Percentiles rank a stretch among this genome's conserved stretches.
Evolutionary conservation across 1,284 basidiomycete species (phyloP).

Genomic region (Papiliotrema terrestris): DNA sequence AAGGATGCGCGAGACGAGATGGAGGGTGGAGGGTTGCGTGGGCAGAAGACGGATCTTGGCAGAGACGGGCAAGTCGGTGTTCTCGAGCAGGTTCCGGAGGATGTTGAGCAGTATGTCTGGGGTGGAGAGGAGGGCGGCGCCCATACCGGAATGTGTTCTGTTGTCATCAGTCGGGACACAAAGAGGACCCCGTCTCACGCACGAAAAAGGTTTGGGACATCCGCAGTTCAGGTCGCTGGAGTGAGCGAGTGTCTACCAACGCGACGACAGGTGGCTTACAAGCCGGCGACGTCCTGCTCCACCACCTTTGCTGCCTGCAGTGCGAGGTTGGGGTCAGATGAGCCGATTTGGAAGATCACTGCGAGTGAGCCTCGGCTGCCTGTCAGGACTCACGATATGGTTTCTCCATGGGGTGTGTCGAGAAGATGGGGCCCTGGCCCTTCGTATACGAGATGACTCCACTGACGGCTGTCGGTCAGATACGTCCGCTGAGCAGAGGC

Average conservation of each 20-base stretch:
- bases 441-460: conserved; percentile 85
- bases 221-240: conserved; percentile 55
- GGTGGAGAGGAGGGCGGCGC: conserved; percentile 86
- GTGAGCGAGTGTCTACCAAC: not conserved
- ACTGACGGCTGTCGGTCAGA: conserved; percentile 59
- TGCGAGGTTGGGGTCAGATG: conserved; percentile 80
- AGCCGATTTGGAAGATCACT: conserved; percentile 74
- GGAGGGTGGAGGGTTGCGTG: conserved; percentile 77
- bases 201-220: conserved; percentile 90
- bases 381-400: conserved; percentile 56
- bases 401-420: conserved; percentile 91
- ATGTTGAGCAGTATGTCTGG: conserved; percentile 88
- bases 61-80: conserved; percentile 78
- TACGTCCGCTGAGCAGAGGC: too few relatives aligned
- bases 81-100: conserved; percentile 66
- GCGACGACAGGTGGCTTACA: conserved; percentile 47
- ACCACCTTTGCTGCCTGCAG: conserved; percentile 86
- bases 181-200: conserved; percentile 4
- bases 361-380: conserved; percentile 1
- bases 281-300: conserved; percentile 82
- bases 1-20: conserved; percentile 80
- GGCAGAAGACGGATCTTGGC: conserved; percentile 91
- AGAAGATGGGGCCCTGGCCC: conserved; percentile 76
- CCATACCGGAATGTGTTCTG: conserved; percentile 86
- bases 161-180: not conserved